phyloP scores from a whole-genome alignment of 176 grass and related monocot species.

The Urochloa ruziziensis region DNA sequence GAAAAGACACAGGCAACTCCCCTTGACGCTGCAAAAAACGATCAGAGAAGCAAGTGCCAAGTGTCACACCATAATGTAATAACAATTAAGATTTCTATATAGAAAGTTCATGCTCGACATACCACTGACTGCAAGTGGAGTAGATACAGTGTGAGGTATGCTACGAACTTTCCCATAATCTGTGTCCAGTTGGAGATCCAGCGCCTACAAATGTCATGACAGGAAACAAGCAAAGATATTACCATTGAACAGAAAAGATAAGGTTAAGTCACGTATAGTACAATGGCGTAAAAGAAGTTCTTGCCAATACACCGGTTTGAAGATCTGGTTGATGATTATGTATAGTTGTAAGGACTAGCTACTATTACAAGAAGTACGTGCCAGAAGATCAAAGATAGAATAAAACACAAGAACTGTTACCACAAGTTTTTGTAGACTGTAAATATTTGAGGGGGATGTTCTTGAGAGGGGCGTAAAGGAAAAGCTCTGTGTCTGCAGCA shows the following conservation, averaged over 20 bases:
- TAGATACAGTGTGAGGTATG: conserved; percentile 60
- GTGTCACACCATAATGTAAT: conserved; percentile 3
- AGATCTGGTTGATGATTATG: too few species aligned
- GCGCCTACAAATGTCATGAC: conserved; percentile 23
- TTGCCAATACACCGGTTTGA: not conserved
- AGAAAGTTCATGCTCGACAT: conserved; percentile 41
- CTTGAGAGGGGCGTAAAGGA: conserved; percentile 71
- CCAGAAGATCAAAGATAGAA: not conserved
- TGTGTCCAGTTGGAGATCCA: conserved; percentile 49
- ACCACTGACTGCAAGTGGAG: conserved; percentile 90
- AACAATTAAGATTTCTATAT: conserved; percentile 2
- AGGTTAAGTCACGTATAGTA: not conserved
- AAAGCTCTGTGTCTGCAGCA: conserved; percentile 66
- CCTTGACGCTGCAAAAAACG: conserved; percentile 68
- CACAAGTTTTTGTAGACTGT: conserved; percentile 58
- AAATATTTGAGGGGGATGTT: conserved; percentile 33
- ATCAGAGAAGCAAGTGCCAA: not conserved
- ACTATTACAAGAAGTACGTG: not conserved
- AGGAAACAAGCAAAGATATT: conserved; percentile 12
- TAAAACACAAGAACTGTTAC: conserved; percentile 39
- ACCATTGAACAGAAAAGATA: conserved; percentile 8
- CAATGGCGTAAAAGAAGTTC: not conserved
- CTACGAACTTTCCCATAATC: conserved; percentile 73
- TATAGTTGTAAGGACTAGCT: too few species aligned
- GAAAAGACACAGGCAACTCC: conserved; percentile 85